Evolutionary conservation across 805 yeast genomes (phyloP).

Genomic region (Candida chauliodis): DNA sequence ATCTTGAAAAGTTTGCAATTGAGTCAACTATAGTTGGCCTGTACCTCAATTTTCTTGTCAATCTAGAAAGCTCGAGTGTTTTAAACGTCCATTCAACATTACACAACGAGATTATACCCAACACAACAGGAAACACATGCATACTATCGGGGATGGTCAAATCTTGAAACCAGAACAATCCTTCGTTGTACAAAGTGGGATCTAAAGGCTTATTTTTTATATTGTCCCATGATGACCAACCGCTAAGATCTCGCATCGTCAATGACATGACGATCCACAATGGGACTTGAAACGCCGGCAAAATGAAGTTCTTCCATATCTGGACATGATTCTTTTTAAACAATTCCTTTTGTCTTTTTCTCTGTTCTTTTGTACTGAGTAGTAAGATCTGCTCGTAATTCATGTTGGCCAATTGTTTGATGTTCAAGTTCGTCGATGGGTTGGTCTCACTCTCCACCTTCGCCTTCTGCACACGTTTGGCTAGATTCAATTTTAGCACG

Average conservation of each 20-base stretch:
- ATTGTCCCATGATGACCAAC: slow-evolving; percentile 51
- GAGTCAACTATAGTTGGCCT: slow-evolving; percentile 62
- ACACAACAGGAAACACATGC: slow-evolving; percentile 60
- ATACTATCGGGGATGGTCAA: slow-evolving; percentile 59
- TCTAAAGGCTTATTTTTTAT: slow-evolving; percentile 46
- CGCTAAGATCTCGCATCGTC: slow-evolving; percentile 72
- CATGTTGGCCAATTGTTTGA: slow-evolving; percentile 32
- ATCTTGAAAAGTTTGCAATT: slow-evolving; percentile 65
- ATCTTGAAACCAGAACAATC: slow-evolving; percentile 59
- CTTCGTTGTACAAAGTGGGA: slow-evolving; percentile 47
- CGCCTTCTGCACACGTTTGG: slow-evolving; percentile 43
- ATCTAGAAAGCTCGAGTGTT: slow-evolving; percentile 52
- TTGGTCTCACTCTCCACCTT: slow-evolving; percentile 16
- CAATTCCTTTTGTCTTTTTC: slow-evolving; percentile 69
- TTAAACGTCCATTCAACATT: slow-evolving; percentile 81
- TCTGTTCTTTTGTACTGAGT: slow-evolving; percentile 70
- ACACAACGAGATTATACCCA: slow-evolving; percentile 68
- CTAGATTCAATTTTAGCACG: slow-evolving; percentile 56
- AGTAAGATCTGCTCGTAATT: slow-evolving; percentile 76
- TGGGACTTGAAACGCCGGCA: slow-evolving; percentile 84
- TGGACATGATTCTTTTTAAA: slow-evolving; percentile 68
- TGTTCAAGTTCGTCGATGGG: slow-evolving; percentile 19
- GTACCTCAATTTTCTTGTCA: slow-evolving; percentile 37
- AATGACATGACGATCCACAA: slow-evolving; percentile 78
- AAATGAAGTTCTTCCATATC: slow-evolving; percentile 70